phyloP scores from a whole-genome alignment of 2,329 filamentous ascomycete genomes.

The Xylaria sp. region DNA sequence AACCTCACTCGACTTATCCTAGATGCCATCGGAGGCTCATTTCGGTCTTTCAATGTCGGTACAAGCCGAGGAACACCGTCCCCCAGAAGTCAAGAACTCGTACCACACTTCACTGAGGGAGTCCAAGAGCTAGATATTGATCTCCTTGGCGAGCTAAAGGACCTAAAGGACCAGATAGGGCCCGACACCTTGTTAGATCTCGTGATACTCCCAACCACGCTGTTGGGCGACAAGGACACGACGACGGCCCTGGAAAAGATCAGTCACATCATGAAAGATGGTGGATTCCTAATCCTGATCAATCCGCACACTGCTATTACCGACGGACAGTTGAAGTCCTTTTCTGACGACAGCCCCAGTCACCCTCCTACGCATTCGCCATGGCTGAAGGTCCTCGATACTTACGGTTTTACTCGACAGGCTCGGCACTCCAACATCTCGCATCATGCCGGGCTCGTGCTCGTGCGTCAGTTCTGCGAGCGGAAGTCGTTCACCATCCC shows the following conservation, averaged over 20 bases:
- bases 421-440: slow-evolving; percentile 51
- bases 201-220: slow-evolving; percentile 52
- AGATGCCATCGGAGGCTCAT: slow-evolving; percentile 47
- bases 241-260: slow-evolving; percentile 44
- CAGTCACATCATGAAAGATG: slow-evolving; percentile 50
- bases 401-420: slow-evolving; percentile 50
- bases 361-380: slow-evolving; percentile 46
- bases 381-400: slow-evolving; percentile 51
- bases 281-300: slow-evolving; percentile 53
- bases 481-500: slow-evolving; percentile 40
- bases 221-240: slow-evolving; percentile 47
- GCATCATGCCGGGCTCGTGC: slow-evolving; percentile 51
- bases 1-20: slow-evolving; percentile 50
- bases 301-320: slow-evolving; percentile 31
- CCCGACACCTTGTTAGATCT: slow-evolving; percentile 43
- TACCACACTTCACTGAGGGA: slow-evolving; percentile 21
- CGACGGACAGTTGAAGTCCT: slow-evolving; percentile 30
- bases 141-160: slow-evolving; percentile 30
- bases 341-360: slow-evolving; percentile 25
- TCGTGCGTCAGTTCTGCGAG: slow-evolving; percentile 51
- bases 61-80: slow-evolving; percentile 35
- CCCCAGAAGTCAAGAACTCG: slow-evolving; percentile 3
- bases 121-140: slow-evolving; percentile 40
- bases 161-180: slow-evolving; percentile 31
- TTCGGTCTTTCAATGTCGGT: slow-evolving; percentile 49